phyloP scores from a whole-genome alignment of 495 filamentous ascomycete species.

The Hyaloscypha bicolor region DNA sequence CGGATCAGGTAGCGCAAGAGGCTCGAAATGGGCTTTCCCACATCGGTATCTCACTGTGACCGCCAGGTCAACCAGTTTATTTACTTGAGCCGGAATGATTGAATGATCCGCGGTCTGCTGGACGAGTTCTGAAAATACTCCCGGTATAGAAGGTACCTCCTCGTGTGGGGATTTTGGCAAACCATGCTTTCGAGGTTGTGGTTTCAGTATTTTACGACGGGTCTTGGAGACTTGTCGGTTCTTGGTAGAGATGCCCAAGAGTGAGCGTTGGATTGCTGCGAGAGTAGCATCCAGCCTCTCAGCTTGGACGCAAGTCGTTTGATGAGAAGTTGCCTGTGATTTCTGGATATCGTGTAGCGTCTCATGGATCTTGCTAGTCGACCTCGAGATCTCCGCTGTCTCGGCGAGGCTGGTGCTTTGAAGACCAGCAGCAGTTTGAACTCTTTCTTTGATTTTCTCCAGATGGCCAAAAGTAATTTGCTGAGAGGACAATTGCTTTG shows the following conservation, averaged over 20 bases:
- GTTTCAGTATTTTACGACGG: not conserved
- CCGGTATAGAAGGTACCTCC: not conserved
- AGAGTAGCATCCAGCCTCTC: not conserved
- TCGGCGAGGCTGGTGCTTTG: not conserved
- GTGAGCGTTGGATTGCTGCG: not conserved
- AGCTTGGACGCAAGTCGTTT: not conserved
- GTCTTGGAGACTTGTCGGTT: not conserved
- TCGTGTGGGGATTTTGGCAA: not conserved
- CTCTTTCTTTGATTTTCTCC: not conserved
- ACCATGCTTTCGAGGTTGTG: not conserved
- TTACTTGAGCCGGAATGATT: not conserved
- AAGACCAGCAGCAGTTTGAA: not conserved
- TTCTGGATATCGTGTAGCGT: not conserved
- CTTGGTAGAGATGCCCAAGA: not conserved
- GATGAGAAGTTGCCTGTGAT: not conserved
- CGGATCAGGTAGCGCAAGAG: not conserved
- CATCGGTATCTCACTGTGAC: not conserved
- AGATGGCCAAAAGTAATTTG: not conserved
- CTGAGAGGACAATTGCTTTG: not conserved
- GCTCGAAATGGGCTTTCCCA: not conserved
- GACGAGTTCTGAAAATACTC: not conserved
- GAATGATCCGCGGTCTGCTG: not conserved
- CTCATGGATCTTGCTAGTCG: not conserved
- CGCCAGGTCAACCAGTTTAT: not conserved
- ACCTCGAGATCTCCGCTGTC: not conserved